Base-by-base conservation (phyloP, 306 rosid species). In the Echinosophora koreensis region DNA sequence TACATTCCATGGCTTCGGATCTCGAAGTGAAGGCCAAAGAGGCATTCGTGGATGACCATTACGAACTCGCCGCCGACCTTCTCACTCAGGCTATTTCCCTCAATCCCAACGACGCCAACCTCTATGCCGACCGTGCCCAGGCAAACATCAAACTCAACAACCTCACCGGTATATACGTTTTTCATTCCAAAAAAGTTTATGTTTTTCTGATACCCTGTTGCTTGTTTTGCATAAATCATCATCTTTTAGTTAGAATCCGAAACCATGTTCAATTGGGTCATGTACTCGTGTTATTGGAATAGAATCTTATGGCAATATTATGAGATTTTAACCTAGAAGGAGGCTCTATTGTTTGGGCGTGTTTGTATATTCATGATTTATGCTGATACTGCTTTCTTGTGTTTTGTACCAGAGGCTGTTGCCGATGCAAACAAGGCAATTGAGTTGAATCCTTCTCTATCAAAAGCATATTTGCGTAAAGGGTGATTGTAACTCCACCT, bases 351-450 rank as follows among this genome's bases (percentile, higher is more conserved):
- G 15, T 61, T 13, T 59, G 39, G 42, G 30, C 2, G 30, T 7
- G 8, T 15, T 22, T 47, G 2, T 35, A 5, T 61, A 9, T 50
- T 6, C 46, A 28, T 62, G 66, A 17, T 39, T 54, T 54, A n/a
- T 22, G 22, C 58, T 9, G 64, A 38, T 5, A 71, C 14, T 47
- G 16, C 16, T 51, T 68, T 35, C 12, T 17, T 66, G 46, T 52
- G 28, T 41, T 79, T 65, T 81, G 57, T 68, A 47, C 54, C 88
- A 92, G 97, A 82, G 81, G 96, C 97, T 65, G 89, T 87, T 80
- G 82, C 87, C 17, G 96, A 92, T 82, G 84, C 94, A 41, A 89
- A 76, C 85, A 92, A 61, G 83, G 96, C 96, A 10, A 92, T 92
- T 79, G 91, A 82, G 70, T 77, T 92, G 82, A 86, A 87, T 56